A percentile compares a stretch with the other conserved stretches of the same genome.
These are phyloP conservation scores for Cryptococcus neoformans DNA, from an alignment of 1,284 basidiomycete species.

Conservation along the genomic window DNA sequence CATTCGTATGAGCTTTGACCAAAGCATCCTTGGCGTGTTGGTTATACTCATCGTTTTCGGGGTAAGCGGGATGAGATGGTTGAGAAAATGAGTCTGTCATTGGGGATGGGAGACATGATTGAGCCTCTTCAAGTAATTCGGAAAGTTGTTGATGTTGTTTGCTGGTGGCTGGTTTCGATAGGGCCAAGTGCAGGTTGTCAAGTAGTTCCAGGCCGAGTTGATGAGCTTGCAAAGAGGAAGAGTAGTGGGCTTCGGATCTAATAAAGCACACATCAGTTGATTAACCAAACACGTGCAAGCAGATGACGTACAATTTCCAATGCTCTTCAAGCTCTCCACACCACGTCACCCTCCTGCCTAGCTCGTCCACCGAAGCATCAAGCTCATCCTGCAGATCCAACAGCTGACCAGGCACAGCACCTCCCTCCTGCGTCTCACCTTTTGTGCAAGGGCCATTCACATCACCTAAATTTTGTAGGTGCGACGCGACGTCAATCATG, in stretches of 20 bases:
- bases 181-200: constrained; percentile 11
- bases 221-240: constrained; percentile 13
- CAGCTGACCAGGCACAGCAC: constrained; percentile 37
- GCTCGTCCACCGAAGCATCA: constrained; percentile 25
- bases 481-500: constrained; percentile 45
- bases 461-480: constrained; percentile 32
- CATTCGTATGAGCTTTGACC: constrained; percentile 3
- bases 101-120: constrained; percentile 12
- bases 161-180: constrained; percentile 22
- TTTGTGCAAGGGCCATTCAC: constrained; percentile 20
- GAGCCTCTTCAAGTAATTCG: constrained; percentile 5
- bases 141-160: constrained; percentile 17
- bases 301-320: constrained; percentile 21
- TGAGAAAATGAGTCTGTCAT: constrained; percentile 22
- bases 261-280: constrained; percentile 1
- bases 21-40: constrained; percentile 11
- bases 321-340: constrained; percentile 33
- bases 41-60: constrained; percentile 25
- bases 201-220: constrained; percentile 13
- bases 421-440: constrained; percentile 4
- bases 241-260: constrained; percentile 26
- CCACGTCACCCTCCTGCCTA: constrained; percentile 21
- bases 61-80: constrained; percentile 29
- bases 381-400: constrained; percentile 43
- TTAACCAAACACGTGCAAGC: background rate